Conservation (phyloP, 1,284 basidiomycete species). For the Lentinus polychrous region DNA sequence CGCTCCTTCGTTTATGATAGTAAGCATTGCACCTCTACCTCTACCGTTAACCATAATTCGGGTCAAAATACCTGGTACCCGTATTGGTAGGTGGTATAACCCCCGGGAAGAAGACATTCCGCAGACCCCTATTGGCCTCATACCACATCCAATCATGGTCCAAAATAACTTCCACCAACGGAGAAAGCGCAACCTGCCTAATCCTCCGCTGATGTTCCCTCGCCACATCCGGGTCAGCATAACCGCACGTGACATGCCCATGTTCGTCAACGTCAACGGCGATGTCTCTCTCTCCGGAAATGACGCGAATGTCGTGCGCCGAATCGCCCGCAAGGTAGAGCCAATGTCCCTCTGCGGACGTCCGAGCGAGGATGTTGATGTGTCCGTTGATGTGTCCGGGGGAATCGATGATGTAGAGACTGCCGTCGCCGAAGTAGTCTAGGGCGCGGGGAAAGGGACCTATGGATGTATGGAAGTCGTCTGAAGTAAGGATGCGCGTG, state of each 20-base stretch:
- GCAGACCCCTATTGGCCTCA: slow-evolving; percentile 31
- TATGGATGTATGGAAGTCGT: slow-evolving; percentile 14
- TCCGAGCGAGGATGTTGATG: slow-evolving; percentile 28
- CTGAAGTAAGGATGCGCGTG: slow-evolving; percentile 7
- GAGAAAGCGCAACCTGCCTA: slow-evolving; percentile 28
- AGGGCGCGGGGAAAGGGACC: slow-evolving; percentile 23
- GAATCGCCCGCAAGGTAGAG: slow-evolving; percentile 51
- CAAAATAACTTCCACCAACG: slow-evolving; percentile 39
- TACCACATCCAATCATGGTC: slow-evolving; percentile 52
- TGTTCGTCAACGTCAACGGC: slow-evolving; percentile 24
- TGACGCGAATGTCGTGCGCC: slow-evolving; percentile 45
- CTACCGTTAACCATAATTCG: too few species aligned
- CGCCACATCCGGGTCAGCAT: slow-evolving; percentile 36
- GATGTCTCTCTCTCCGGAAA: slow-evolving; percentile 39
- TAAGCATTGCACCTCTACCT: too few species aligned
- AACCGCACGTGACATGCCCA: slow-evolving; percentile 30
- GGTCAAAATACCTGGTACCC: too few species aligned
- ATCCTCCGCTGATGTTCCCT: slow-evolving; percentile 36
- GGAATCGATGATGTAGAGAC: slow-evolving; percentile 23
- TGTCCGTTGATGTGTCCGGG: slow-evolving; percentile 28
- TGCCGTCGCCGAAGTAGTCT: slow-evolving; percentile 23
- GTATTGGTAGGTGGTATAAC: not conserved
- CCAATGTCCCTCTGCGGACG: slow-evolving; percentile 48
- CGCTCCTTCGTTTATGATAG: too few species aligned
- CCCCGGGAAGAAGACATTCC: slow-evolving; percentile 32